Conservation (phyloP, 805 yeast species). For the Brettanomyces bruxellensis region DNA sequence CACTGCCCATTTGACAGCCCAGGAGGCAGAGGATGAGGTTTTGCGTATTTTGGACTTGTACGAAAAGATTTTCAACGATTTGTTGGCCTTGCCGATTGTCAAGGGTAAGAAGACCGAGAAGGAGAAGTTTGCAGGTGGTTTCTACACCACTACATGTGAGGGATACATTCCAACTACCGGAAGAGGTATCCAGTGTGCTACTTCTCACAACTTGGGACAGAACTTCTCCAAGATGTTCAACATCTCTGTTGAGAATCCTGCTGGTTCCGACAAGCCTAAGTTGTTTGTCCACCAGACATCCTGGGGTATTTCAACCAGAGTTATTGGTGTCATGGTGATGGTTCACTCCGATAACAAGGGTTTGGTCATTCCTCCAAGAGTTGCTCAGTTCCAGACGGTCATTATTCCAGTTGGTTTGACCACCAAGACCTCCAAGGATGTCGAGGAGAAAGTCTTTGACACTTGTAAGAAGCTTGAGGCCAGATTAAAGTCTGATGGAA, state of each 20-base stretch:
- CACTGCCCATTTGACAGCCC: slow-evolving; percentile 85
- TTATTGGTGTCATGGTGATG: slow-evolving; percentile 99
- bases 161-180: slow-evolving; percentile 98
- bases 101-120: slow-evolving; percentile 94
- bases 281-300: slow-evolving; percentile 91
- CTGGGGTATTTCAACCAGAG: slow-evolving; percentile 98
- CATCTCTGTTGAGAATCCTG: slow-evolving; percentile 92
- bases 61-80: slow-evolving; percentile 75
- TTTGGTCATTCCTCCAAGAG: slow-evolving; percentile 94
- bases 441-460: slow-evolving; percentile 56
- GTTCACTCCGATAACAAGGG: slow-evolving; percentile 98
- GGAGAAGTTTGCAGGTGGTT: slow-evolving; percentile 98
- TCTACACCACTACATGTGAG: slow-evolving; percentile 90
- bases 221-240: slow-evolving; percentile 98
- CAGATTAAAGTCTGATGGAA: slow-evolving; percentile 47
- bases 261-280: slow-evolving; percentile 78
- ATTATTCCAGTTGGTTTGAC: slow-evolving; percentile 95
- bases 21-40: slow-evolving; percentile 79
- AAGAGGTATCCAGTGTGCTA: slow-evolving; percentile 99
- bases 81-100: slow-evolving; percentile 94
- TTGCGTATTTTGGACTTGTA: slow-evolving; percentile 78
- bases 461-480: slow-evolving; percentile 66
- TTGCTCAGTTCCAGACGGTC: slow-evolving; percentile 85
- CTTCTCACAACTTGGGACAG: slow-evolving; percentile 96
- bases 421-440: slow-evolving; percentile 71